Percentiles rank a stretch among this genome's conserved stretches.
Conservation (phyloP, 768 basidiomycete genomes). For the Lactarius vividus region DNA sequence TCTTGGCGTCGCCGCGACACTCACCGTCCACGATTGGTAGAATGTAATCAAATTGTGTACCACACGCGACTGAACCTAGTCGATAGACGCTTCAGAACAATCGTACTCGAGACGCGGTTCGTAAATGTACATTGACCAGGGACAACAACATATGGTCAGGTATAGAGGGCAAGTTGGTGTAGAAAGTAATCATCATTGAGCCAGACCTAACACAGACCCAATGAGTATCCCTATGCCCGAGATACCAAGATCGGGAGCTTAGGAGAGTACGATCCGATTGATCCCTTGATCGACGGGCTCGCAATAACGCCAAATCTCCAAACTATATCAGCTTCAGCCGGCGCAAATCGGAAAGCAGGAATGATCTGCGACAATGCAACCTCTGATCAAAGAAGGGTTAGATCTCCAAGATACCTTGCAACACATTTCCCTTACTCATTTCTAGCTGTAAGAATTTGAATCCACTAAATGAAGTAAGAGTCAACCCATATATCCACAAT, state of each 20-base stretch:
- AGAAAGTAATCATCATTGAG: no score
- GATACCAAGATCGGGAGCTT: background rate
- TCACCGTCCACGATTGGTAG: no score
- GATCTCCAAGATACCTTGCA: slow-evolving; percentile 34
- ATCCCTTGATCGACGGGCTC: background rate
- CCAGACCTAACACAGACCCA: no score
- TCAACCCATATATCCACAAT: background rate
- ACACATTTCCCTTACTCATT: background rate
- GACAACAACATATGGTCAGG: background rate
- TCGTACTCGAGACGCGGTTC: background rate
- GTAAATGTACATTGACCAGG: background rate
- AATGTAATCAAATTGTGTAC: no score
- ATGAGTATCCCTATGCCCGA: background rate
- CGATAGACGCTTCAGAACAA: background rate
- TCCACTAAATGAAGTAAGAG: slow-evolving; percentile 31
- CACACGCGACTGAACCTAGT: no score
- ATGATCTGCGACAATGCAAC: background rate
- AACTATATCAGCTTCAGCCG: background rate
- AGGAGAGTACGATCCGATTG: background rate
- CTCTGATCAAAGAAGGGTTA: slow-evolving; percentile 27
- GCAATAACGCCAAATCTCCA: background rate
- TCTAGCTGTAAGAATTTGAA: slow-evolving; percentile 38
- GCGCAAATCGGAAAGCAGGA: background rate
- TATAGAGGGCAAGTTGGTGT: background rate
- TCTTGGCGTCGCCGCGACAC: no score